phyloP scores from a whole-genome alignment of 2,329 filamentous ascomycete genomes.

The Chalara sp. region DNA sequence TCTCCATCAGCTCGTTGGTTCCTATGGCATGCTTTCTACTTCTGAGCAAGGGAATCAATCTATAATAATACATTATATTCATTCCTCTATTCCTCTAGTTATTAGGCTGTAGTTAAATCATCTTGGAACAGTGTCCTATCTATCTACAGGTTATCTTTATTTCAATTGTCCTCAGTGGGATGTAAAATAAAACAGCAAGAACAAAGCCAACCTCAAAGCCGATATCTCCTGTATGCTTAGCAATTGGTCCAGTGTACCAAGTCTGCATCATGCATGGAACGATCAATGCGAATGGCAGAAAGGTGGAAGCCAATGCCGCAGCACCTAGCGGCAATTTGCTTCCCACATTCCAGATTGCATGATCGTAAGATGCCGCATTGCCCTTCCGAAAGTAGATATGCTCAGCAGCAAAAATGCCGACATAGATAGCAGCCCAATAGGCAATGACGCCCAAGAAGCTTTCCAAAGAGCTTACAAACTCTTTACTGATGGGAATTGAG shows the following conservation, averaged over 20 bases:
- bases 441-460: constrained; percentile 61
- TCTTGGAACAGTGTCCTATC: no score
- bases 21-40: no score
- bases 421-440: constrained; percentile 69
- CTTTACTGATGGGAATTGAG: constrained; percentile 45
- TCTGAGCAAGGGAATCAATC: no score
- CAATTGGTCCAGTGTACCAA: constrained; percentile 62
- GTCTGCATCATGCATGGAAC: constrained; percentile 64
- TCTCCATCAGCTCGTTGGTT: no score
- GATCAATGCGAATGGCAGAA: constrained; percentile 40
- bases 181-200: background rate
- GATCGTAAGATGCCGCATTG: constrained; percentile 40
- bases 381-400: constrained; percentile 61
- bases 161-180: background rate
- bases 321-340: constrained; percentile 52
- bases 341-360: constrained; percentile 49
- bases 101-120: no score
- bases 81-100: no score
- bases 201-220: constrained; percentile 57
- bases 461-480: constrained; percentile 48
- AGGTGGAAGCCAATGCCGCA: constrained; percentile 52
- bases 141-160: background rate
- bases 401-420: constrained; percentile 54
- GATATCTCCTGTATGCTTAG: constrained; percentile 53
- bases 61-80: no score